Conservation (phyloP, 495 filamentous ascomycete species). For the Penicillium maclennaniae region DNA sequence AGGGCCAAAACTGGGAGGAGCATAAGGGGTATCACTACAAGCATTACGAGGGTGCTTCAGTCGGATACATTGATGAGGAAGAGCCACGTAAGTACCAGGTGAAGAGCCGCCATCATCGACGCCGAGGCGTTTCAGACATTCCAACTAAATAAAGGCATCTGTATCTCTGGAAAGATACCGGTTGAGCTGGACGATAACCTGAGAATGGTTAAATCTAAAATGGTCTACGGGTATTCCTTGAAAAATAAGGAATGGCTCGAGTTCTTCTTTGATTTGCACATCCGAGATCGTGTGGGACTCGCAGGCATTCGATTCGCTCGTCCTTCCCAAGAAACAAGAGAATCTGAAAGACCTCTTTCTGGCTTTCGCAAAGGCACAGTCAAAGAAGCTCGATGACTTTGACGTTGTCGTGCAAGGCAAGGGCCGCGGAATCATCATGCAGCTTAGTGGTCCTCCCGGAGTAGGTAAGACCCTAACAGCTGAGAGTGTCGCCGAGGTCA, state of each 20-base stretch:
- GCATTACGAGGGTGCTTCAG: conserved; percentile 51
- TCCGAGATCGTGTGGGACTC: conserved; percentile 49
- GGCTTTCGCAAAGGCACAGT: conserved; percentile 29
- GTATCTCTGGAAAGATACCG: conserved; percentile 7
- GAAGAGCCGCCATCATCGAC: conserved; percentile 55
- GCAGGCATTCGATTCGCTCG: conserved; percentile 52
- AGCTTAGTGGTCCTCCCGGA: conserved; percentile 40
- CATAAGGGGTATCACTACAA: conserved; percentile 62
- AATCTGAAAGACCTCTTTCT: conserved; percentile 30
- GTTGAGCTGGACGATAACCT: conserved; percentile 14
- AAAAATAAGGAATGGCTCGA: conserved; percentile 41
- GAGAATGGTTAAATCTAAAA: conserved; percentile 14
- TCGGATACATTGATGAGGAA: conserved; percentile 21
- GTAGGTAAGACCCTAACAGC: conserved; percentile 45
- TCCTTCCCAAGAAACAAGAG: conserved; percentile 34
- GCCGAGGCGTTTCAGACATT: conserved; percentile 37
- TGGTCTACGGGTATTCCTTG: conserved; percentile 26
- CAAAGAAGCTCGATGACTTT: conserved; percentile 22
- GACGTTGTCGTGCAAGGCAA: conserved; percentile 33
- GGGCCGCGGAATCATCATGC: conserved; percentile 35
- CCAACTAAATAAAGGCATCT: conserved; percentile 28
- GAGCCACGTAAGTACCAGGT: conserved; percentile 41
- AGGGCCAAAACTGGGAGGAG: conserved; percentile 48
- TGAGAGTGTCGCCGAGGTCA: conserved; percentile 32
- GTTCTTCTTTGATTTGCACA: conserved; percentile 33